phyloP scores from a whole-genome alignment of 2,329 filamentous ascomycete species.

The Aspergillus brasiliensis region DNA sequence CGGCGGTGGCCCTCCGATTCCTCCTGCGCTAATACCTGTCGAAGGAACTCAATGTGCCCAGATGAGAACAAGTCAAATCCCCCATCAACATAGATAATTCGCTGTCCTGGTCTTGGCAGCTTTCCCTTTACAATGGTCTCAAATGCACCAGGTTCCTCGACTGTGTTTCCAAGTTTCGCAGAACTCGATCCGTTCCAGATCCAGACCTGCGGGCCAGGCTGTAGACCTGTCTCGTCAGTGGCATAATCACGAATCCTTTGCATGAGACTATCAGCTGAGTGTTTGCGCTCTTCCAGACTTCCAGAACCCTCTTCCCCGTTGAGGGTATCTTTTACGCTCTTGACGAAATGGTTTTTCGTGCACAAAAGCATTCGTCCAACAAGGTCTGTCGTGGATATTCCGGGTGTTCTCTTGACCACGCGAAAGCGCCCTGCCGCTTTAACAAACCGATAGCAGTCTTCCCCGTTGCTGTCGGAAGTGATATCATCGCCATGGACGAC shows the following conservation, averaged over 20 bases:
- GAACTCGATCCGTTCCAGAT: constrained; percentile 64
- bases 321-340: constrained; percentile 70
- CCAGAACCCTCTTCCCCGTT: constrained; percentile 73
- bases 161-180: constrained; percentile 40
- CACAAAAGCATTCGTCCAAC: constrained; percentile 96
- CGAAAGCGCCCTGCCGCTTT: constrained; percentile 93
- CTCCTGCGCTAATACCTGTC: constrained; percentile 73
- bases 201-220: constrained; percentile 81
- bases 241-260: constrained; percentile 83
- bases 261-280: constrained; percentile 67
- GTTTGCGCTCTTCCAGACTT: constrained; percentile 65
- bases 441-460: constrained; percentile 97
- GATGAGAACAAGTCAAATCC: constrained; percentile 97
- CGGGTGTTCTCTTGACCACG: constrained; percentile 93
- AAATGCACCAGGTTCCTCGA: constrained; percentile 67
- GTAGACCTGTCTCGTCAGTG: constrained; percentile 77
- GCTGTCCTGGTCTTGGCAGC: constrained; percentile 73
- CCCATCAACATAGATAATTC: constrained; percentile 91
- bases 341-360: constrained; percentile 92
- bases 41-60: constrained; percentile 93
- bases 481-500: constrained; percentile 98
- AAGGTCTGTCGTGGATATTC: constrained; percentile 96
- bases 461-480: constrained; percentile 87
- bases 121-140: constrained; percentile 69
- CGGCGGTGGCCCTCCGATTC: constrained; percentile 65